Evolutionary conservation across 2,329 filamentous ascomycete genomes (phyloP).

Genomic region (Metarhizium rileyi): DNA sequence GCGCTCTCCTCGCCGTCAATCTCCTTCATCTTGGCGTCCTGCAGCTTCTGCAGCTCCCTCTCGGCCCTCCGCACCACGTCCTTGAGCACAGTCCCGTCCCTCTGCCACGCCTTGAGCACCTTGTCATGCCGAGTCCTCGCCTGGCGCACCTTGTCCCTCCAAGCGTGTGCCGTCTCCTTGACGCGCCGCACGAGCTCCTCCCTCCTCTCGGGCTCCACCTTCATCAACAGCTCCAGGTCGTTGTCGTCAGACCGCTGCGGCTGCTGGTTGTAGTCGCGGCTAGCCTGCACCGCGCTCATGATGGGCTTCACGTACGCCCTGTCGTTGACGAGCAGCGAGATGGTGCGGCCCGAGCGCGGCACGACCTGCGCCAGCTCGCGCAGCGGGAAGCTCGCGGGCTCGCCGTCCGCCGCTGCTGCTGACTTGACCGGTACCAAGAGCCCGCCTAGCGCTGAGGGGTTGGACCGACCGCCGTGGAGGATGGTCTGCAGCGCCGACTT

Average conservation of each 20-base stretch:
- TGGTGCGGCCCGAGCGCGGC: slow-evolving; percentile 31
- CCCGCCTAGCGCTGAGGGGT: slow-evolving; percentile 37
- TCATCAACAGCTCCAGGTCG: slow-evolving; percentile 47
- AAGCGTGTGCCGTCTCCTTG: slow-evolving; percentile 37
- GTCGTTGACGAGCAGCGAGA: slow-evolving; percentile 33
- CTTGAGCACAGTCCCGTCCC: slow-evolving; percentile 30
- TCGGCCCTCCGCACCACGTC: slow-evolving; percentile 41
- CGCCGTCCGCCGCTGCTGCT: slow-evolving; percentile 14
- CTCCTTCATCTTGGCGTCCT: slow-evolving; percentile 43
- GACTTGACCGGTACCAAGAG: slow-evolving; percentile 31
- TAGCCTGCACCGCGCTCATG: slow-evolving; percentile 43
- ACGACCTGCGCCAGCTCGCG: slow-evolving; percentile 46
- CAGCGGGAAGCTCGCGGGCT: slow-evolving; percentile 32
- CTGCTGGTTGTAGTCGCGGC: slow-evolving; percentile 50
- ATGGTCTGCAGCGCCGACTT: slow-evolving; percentile 30
- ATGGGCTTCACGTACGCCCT: slow-evolving; percentile 40
- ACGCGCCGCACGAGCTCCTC: slow-evolving; percentile 36
- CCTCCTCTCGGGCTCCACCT: slow-evolving; percentile 40
- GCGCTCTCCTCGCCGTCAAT: slow-evolving; percentile 42
- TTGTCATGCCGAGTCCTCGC: slow-evolving; percentile 39
- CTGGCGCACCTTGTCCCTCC: slow-evolving; percentile 39
- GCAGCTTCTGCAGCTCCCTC: slow-evolving; percentile 36
- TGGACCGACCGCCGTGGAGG: slow-evolving; percentile 40
- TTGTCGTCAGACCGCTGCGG: slow-evolving; percentile 48
- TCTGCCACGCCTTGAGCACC: slow-evolving; percentile 38